Percentiles rank a stretch among this genome's conserved stretches.
Evolutionary conservation across 2,329 filamentous ascomycete genomes (phyloP).

Genomic region (Aspergillus sp.): DNA sequence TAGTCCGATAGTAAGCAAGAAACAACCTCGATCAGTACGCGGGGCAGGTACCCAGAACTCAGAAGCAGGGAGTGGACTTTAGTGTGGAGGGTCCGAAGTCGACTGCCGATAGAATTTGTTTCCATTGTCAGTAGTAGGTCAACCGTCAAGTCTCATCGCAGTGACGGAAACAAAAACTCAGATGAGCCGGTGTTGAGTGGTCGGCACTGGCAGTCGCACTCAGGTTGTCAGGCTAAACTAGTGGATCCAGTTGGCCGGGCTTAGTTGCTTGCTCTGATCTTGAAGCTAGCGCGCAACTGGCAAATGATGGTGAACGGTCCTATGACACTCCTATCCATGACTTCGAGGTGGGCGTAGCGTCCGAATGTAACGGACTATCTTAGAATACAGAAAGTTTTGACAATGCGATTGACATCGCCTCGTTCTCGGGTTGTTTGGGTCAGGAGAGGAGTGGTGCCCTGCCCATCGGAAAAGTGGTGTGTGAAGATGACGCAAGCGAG

Average conservation of each 20-base stretch:
- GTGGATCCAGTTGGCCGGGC: conserved; percentile 4
- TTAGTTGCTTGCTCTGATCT: not conserved
- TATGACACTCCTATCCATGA: not conserved
- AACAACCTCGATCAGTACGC: not conserved
- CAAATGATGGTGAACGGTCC: not conserved
- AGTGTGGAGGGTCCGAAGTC: no score
- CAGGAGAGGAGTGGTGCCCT: not conserved
- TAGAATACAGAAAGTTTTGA: not conserved
- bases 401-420: not conserved
- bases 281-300: conserved; percentile 3
- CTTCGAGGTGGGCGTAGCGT: not conserved
- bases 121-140: not conserved
- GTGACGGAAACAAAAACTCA: not conserved
- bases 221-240: not conserved
- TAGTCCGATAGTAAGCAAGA: not conserved
- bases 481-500: not conserved
- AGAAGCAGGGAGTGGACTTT: no score
- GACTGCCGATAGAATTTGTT: no score
- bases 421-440: not conserved
- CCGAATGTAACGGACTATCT: not conserved
- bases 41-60: not conserved
- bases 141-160: no score
- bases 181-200: no score
- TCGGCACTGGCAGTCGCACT: not conserved
- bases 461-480: not conserved